Base-by-base conservation (phyloP, 2,329 filamentous ascomycete genomes). In the Arthroderma sp. region DNA sequence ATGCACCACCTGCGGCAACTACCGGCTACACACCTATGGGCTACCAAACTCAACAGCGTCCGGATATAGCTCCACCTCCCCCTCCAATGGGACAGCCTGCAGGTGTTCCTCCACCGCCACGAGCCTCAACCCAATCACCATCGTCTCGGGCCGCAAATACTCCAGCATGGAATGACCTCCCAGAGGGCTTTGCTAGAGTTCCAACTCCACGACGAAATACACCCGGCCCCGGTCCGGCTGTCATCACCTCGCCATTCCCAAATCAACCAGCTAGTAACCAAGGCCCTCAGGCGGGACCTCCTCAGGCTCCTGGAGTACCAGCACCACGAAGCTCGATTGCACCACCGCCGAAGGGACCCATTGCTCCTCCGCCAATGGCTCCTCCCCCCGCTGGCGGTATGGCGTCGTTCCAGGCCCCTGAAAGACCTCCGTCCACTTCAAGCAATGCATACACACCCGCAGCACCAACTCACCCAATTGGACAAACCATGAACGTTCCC, bases 101-200 rank as follows among this genome's bases (percentile, higher is more conserved):
- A 58, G 50, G 56, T 59, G 60, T 75, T 40, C 71, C 74, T 29
- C 79, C 78, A 36, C 78, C 78, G 47, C 79, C 80, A 43, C 77
- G 82, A 50, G 78, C 77, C 49, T 72, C 76, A 28, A 80, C 78
- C 32, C 75, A 80, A n/a, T 81, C 84, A 10, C 73, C 76, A 8
- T 73, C 73, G 27, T 63, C 69, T 10, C 72, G 78, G 36, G 80
- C 86, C 22, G 78, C 84, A 6, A 65, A 65, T 46, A 63, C 63
- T 30, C 77, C 81, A 29, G 83, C 84, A 54, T 98, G 91, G 91
- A 98, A 98, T 55, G 91, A 98, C 62, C 82, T 93, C 42, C 91
- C 91, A 1, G 75, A 94, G 56, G 83, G 67, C 45, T 79, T 96
- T 38, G 73, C 77, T 38, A 85, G 89, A 68, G 69, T 75, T 44